Conservation (phyloP, 2,329 filamentous ascomycete species). For the Aspergillus caelatus region DNA sequence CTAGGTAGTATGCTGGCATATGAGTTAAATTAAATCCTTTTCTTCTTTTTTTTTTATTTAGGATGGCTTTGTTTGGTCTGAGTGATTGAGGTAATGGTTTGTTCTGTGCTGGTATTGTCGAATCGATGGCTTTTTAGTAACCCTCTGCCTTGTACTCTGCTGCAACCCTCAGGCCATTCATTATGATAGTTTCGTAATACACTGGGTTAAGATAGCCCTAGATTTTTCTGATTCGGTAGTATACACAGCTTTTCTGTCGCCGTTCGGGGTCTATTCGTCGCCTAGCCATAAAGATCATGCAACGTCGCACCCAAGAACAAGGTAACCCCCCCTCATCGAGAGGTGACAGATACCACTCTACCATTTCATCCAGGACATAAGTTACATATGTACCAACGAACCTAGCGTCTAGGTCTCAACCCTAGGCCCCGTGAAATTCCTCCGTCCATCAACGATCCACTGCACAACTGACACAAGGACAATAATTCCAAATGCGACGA, state of each 20-base stretch:
- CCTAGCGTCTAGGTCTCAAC: slow-evolving; percentile 21
- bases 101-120: not conserved
- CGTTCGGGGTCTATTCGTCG: not conserved
- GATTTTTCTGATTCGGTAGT: not conserved
- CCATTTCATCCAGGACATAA: too few species aligned
- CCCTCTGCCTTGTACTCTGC: not conserved
- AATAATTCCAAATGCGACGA: slow-evolving; percentile 60
- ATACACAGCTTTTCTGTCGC: not conserved
- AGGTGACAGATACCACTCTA: not conserved
- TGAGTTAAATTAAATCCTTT: not conserved
- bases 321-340: not conserved
- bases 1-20: not conserved
- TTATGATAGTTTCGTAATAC: not conserved
- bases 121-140: not conserved
- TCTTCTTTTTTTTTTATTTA: not conserved
- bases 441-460: slow-evolving; percentile 62
- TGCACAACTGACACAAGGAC: slow-evolving; percentile 59
- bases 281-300: not conserved
- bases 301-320: not conserved
- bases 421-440: slow-evolving; percentile 60
- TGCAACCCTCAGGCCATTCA: not conserved
- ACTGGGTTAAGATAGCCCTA: too few species aligned
- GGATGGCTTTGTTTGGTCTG: not conserved
- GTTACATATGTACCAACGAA: too few species aligned
- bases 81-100: not conserved